Evolutionary conservation across 805 yeast species (phyloP).

Genomic region (Wickerhamiella vanderwaltii): DNA sequence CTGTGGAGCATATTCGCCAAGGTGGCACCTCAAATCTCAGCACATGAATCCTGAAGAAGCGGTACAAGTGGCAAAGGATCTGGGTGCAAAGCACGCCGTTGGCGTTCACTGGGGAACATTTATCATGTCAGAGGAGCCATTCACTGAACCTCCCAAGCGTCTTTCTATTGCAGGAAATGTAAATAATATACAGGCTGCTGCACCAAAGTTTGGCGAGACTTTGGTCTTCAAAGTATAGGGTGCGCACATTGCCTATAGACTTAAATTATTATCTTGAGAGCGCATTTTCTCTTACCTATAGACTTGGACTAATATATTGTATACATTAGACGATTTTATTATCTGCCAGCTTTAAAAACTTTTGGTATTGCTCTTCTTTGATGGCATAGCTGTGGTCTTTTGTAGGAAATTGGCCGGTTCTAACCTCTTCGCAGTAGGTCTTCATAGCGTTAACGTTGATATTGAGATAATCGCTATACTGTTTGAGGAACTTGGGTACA

Average conservation of each 20-base stretch:
- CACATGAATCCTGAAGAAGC: slow-evolving; percentile 79
- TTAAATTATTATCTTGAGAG: no score
- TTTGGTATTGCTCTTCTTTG: slow-evolving; percentile 46
- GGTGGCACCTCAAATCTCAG: slow-evolving; percentile 86
- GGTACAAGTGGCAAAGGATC: slow-evolving; percentile 48
- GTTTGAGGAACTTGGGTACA: slow-evolving; percentile 63
- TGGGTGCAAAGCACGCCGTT: slow-evolving; percentile 49
- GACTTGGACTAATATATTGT: not conserved
- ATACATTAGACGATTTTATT: not conserved
- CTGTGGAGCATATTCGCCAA: slow-evolving; percentile 90
- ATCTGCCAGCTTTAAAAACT: slow-evolving; percentile 28
- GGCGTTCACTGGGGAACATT: slow-evolving; percentile 98
- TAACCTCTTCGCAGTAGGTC: slow-evolving; percentile 50
- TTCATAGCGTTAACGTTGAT: slow-evolving; percentile 40
- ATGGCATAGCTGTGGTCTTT: slow-evolving; percentile 57
- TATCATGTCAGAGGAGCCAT: slow-evolving; percentile 76
- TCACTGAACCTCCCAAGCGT: slow-evolving; percentile 63
- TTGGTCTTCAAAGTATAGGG: slow-evolving; percentile 32
- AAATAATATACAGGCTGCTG: slow-evolving; percentile 34
- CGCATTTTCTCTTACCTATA: no score
- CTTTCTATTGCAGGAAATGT: slow-evolving; percentile 41
- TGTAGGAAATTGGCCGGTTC: slow-evolving; percentile 45
- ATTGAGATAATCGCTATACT: slow-evolving; percentile 42
- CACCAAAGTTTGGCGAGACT: slow-evolving; percentile 70
- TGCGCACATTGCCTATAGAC: not conserved